These are phyloP conservation scores for Andrographis paniculata DNA, from an alignment of 305 asterid genomes.

Conservation along the genomic window DNA sequence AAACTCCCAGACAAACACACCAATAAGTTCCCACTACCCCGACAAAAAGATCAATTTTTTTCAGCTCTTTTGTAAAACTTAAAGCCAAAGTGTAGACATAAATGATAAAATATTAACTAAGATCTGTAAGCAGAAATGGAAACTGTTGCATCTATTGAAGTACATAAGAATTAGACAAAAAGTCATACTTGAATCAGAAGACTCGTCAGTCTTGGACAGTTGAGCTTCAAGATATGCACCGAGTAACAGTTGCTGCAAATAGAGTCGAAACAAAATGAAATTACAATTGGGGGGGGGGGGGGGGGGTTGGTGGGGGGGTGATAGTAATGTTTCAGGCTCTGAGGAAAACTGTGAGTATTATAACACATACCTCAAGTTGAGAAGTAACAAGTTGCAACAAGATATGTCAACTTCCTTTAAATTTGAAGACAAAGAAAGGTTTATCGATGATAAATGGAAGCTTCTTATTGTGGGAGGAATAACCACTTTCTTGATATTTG, in stretches of 20 bases:
- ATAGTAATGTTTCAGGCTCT: no score
- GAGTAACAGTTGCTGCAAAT: slow-evolving; percentile 73
- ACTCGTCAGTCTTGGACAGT: slow-evolving; percentile 82
- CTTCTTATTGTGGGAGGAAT: slow-evolving; percentile 77
- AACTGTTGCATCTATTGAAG: not conserved
- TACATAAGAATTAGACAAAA: not conserved
- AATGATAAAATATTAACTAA: no score
- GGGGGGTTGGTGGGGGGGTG: not conserved
- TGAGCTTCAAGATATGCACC: slow-evolving; percentile 78
- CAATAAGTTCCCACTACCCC: no score
- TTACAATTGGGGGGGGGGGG: no score
- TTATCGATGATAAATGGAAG: slow-evolving; percentile 58
- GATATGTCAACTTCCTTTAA: slow-evolving; percentile 87
- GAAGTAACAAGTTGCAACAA: slow-evolving; percentile 65
- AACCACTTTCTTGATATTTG: slow-evolving; percentile 77
- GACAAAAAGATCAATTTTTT: no score
- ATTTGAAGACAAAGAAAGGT: slow-evolving; percentile 81
- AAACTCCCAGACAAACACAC: no score
- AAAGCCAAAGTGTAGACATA: no score
- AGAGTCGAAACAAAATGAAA: no score
- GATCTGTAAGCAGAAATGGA: not conserved
- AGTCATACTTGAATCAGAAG: slow-evolving; percentile 90
- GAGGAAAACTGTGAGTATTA: not conserved
- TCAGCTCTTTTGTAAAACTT: no score
- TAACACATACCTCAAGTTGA: slow-evolving; percentile 70